A percentile compares a stretch with the other conserved stretches of the same genome.
Evolutionary conservation across 192 early-diverging fungal species (phyloP).

Genomic region (Polychytrium aggregatum): DNA sequence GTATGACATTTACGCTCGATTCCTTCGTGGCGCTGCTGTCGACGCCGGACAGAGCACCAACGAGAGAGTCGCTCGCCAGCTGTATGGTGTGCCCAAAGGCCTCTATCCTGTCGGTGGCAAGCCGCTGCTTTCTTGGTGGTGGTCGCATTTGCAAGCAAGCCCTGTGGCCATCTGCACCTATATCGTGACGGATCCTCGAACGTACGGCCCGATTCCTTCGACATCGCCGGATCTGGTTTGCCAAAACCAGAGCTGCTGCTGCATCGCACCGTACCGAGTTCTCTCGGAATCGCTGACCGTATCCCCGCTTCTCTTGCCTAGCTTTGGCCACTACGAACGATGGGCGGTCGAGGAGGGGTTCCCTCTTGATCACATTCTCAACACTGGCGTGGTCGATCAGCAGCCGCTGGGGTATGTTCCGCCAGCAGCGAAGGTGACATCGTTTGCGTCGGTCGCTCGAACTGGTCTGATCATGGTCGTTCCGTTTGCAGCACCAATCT

Average conservation of each 20-base stretch:
- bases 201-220: too few relatives aligned
- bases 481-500: background rate
- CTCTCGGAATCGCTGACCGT: background rate
- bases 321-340: background rate
- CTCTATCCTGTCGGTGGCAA: slow-evolving; percentile 23
- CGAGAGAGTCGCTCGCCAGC: too few relatives aligned
- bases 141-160: background rate
- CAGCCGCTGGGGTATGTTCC: background rate
- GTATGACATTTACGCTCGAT: too few relatives aligned
- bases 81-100: slow-evolving; percentile 24
- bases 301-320: too few relatives aligned
- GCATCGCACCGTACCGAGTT: background rate
- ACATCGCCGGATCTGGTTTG: too few relatives aligned
- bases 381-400: background rate
- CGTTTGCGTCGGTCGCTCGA: background rate
- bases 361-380: background rate
- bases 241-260: background rate
- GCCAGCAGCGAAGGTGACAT: background rate
- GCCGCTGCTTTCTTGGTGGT: slow-evolving; percentile 25
- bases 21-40: too few relatives aligned
- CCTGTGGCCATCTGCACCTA: background rate
- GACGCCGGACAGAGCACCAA: too few relatives aligned
- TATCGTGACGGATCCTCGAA: background rate
- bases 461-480: background rate
- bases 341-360: background rate